Percentiles rank a stretch among this genome's conserved stretches.
phyloP scores from a whole-genome alignment of 1,284 basidiomycete genomes.

The Moesziomyces globuligerus region DNA sequence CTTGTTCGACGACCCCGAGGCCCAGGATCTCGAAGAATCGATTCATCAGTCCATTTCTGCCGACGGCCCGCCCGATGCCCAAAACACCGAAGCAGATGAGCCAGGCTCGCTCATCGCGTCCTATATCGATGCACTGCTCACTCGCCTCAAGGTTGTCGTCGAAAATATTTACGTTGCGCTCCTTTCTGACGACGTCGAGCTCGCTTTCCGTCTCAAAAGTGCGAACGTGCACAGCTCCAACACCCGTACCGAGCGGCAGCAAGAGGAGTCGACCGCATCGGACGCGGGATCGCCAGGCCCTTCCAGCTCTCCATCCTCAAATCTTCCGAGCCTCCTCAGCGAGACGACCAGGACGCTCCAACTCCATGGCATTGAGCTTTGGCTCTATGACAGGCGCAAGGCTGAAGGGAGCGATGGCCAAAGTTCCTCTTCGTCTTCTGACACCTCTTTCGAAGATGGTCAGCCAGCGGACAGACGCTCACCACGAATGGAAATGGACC shows the following conservation, averaged over 20 bases:
- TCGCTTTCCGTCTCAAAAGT: slow-evolving; percentile 25
- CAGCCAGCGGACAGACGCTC: neutral
- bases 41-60: slow-evolving; percentile 49
- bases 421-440: slow-evolving; percentile 28
- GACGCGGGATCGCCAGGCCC: neutral
- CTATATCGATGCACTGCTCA: slow-evolving; percentile 51
- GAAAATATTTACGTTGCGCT: slow-evolving; percentile 25
- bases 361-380: slow-evolving; percentile 20
- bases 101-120: slow-evolving; percentile 36
- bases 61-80: slow-evolving; percentile 7
- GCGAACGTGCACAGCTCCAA: slow-evolving; percentile 28
- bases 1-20: slow-evolving; percentile 45
- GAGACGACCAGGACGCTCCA: slow-evolving; percentile 24
- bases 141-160: slow-evolving; percentile 47
- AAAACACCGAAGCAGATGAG: slow-evolving; percentile 8
- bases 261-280: neutral
- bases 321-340: slow-evolving; percentile 21
- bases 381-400: slow-evolving; percentile 16
- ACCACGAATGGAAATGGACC: neutral
- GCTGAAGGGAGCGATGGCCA: neutral
- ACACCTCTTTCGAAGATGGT: slow-evolving; percentile 8
- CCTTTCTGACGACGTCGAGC: slow-evolving; percentile 12
- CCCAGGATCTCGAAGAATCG: slow-evolving; percentile 43
- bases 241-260: slow-evolving; percentile 20
- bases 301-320: neutral